Evolutionary conservation across 306 rosid species (phyloP).

Genomic region (Phaseolus lunatus): DNA sequence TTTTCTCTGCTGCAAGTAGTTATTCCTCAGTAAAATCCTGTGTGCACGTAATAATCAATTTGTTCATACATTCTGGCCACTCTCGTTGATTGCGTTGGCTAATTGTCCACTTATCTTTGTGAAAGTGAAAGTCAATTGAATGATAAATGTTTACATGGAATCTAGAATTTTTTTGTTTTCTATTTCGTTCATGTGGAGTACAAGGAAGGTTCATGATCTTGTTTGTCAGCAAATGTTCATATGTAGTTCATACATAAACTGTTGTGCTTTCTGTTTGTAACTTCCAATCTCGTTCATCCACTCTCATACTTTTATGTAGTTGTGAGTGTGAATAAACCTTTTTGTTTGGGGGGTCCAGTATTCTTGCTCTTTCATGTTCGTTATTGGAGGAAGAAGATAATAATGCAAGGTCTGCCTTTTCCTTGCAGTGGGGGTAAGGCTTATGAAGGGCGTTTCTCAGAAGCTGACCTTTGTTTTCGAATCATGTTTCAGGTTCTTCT

Average conservation of each 20-base stretch:
- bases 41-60: neutral
- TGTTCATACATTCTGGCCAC: neutral
- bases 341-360: neutral
- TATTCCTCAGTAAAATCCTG: neutral
- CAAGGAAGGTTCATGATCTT: neutral
- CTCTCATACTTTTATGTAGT: neutral
- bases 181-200: neutral
- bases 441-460: neutral
- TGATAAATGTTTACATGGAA: neutral
- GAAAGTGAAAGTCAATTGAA: neutral
- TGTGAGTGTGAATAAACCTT: neutral
- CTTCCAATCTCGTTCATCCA: neutral
- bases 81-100: neutral
- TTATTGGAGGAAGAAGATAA: neutral
- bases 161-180: neutral
- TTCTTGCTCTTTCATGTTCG: neutral
- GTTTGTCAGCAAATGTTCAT: neutral
- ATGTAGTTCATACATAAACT: no score
- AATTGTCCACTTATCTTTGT: neutral
- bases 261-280: neutral
- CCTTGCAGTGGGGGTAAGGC: neutral
- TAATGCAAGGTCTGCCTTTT: neutral
- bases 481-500: conserved; percentile 59
- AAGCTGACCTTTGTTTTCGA: neutral
- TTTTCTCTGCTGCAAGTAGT: neutral